phyloP scores from a whole-genome alignment of 1,139 yeast species.

The Saccharomyces hybrid region DNA sequence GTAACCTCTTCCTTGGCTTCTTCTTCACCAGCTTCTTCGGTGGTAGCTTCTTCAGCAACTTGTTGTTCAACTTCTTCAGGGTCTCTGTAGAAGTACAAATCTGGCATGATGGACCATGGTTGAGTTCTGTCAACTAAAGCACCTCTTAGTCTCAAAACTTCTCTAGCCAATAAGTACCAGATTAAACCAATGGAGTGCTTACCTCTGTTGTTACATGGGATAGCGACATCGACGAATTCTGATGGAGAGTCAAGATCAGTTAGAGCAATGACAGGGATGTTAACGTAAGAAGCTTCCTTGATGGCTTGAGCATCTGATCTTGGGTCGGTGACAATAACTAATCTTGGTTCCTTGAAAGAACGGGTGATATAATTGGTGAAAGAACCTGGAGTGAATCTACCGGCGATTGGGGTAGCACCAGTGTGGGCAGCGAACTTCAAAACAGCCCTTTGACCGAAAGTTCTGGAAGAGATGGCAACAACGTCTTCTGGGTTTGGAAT shows the following conservation, averaged over 20 bases:
- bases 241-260: slow-evolving; percentile 98
- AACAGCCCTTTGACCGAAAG: slow-evolving; percentile 99
- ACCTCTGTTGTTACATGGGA: slow-evolving; percentile 99
- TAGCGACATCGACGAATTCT: slow-evolving; percentile 98
- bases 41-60: slow-evolving; percentile 57
- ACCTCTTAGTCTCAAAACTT: slow-evolving; percentile 98
- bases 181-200: slow-evolving; percentile 99
- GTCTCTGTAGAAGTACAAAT: slow-evolving; percentile 99
- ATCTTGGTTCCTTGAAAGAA: slow-evolving; percentile 99
- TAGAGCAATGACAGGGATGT: slow-evolving; percentile 99
- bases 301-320: slow-evolving; percentile 99
- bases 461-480: slow-evolving; percentile 98
- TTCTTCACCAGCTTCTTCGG: slow-evolving; percentile 57
- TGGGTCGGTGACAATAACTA: slow-evolving; percentile 98
- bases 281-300: slow-evolving; percentile 99
- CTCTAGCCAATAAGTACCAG: slow-evolving; percentile 99
- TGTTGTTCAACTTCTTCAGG: slow-evolving; percentile 97
- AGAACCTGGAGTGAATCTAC: slow-evolving; percentile 99
- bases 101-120: slow-evolving; percentile 99
- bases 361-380: slow-evolving; percentile 99
- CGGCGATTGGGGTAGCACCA: slow-evolving; percentile 99
- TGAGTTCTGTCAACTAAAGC: slow-evolving; percentile 94
- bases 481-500: slow-evolving; percentile 98
- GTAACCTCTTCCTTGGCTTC: slow-evolving; percentile 50
- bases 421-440: slow-evolving; percentile 99